phyloP scores from a whole-genome alignment of 2,329 filamentous ascomycete genomes.

The Calonectria montana region DNA sequence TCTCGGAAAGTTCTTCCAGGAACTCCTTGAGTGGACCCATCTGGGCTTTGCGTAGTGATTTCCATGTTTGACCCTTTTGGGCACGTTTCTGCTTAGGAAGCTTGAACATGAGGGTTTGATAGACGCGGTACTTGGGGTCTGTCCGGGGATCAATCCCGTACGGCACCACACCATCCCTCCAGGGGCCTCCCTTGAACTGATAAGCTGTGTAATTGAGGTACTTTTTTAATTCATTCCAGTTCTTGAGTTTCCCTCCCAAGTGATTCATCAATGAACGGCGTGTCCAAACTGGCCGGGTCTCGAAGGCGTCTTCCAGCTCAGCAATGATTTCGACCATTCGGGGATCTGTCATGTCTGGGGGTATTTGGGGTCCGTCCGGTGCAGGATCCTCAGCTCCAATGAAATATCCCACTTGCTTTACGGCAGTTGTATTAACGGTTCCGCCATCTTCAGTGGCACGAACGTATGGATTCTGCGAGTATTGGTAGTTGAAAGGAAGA shows the following conservation, averaged over 20 bases:
- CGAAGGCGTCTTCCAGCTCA: slow-evolving; percentile 73
- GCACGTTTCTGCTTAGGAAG: slow-evolving; percentile 65
- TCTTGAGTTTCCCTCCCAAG: slow-evolving; percentile 63
- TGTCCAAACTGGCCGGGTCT: slow-evolving; percentile 86
- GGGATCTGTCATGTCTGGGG: slow-evolving; percentile 69
- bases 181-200: slow-evolving; percentile 92
- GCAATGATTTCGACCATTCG: slow-evolving; percentile 73
- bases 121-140: slow-evolving; percentile 80
- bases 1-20: slow-evolving; percentile 56
- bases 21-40: slow-evolving; percentile 53
- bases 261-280: slow-evolving; percentile 83
- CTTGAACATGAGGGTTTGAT: slow-evolving; percentile 92
- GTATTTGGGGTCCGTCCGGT: slow-evolving; percentile 68
- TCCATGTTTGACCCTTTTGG: slow-evolving; percentile 61
- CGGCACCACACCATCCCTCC: slow-evolving; percentile 86
- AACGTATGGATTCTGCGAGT: slow-evolving; percentile 87
- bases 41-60: slow-evolving; percentile 56
- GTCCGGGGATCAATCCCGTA: slow-evolving; percentile 88
- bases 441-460: slow-evolving; percentile 68
- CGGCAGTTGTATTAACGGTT: slow-evolving; percentile 68
- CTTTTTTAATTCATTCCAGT: slow-evolving; percentile 73
- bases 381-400: slow-evolving; percentile 71
- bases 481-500: slow-evolving; percentile 82
- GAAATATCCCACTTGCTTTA: slow-evolving; percentile 70
- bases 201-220: slow-evolving; percentile 89